These are phyloP conservation scores for Solanum ahanhuiri DNA, from an alignment of 257 asterid genomes.

Conservation along the genomic window DNA sequence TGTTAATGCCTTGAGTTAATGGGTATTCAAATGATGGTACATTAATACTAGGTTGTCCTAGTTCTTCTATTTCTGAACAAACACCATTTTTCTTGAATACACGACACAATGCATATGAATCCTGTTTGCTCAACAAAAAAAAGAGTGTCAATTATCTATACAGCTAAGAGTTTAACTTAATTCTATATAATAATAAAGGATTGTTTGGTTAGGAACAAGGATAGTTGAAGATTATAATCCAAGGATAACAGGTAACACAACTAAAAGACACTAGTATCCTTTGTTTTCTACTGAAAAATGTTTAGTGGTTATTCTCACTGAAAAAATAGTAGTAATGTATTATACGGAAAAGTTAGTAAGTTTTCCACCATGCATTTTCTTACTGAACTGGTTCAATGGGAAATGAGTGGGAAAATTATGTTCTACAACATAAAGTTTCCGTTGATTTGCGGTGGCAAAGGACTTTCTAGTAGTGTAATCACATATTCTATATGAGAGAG, in stretches of 20 bases:
- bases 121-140: conserved; percentile 32
- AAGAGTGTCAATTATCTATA: neutral
- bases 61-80: conserved; percentile 72
- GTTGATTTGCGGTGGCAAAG: neutral
- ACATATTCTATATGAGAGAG: neutral
- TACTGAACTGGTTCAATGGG: neutral
- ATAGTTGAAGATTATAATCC: neutral
- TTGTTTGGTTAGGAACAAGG: neutral
- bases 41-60: conserved; percentile 51
- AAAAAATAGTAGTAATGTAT: neutral
- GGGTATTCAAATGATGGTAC: conserved; percentile 44
- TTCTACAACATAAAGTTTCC: too few species aligned
- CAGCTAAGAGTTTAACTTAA: neutral
- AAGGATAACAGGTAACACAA: neutral
- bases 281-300: neutral
- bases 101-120: conserved; percentile 84
- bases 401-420: neutral
- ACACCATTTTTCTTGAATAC: conserved; percentile 92
- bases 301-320: neutral
- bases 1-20: conserved; percentile 7
- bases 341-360: neutral
- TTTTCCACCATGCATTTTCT: neutral
- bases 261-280: neutral
- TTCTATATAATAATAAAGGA: neutral
- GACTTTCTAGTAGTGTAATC: neutral